Conservation (phyloP, 345 rosid species). For the Abelmoschus esculentus region DNA sequence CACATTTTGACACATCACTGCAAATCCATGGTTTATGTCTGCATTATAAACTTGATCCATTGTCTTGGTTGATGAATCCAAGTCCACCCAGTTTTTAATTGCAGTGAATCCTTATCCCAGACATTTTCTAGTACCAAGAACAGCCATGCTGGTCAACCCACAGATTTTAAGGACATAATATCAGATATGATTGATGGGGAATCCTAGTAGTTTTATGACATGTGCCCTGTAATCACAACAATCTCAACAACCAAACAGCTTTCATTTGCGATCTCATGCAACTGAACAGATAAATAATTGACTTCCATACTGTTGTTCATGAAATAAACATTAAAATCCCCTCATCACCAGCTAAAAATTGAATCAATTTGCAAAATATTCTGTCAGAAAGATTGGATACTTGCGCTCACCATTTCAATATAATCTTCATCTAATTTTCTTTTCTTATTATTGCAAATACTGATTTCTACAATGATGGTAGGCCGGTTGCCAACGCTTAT, state of each 20-base stretch:
- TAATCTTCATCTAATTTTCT: not conserved
- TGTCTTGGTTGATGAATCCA: constrained; percentile 9
- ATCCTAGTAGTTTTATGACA: constrained; percentile 12
- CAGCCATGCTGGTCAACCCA: constrained; percentile 8
- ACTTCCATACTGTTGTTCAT: not conserved
- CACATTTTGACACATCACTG: not conserved
- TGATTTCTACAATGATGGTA: not conserved
- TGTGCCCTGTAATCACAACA: constrained; percentile 20
- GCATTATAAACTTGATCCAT: not conserved
- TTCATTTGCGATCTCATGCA: constrained; percentile 16
- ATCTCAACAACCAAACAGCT: constrained; percentile 23
- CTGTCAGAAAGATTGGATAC: not conserved
- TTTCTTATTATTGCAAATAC: not conserved
- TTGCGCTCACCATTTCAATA: not conserved
- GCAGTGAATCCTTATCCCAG: not conserved
- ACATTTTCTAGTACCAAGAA: not conserved
- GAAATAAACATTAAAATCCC: not conserved
- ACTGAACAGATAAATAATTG: not conserved
- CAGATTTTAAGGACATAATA: not conserved
- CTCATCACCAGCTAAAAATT: not conserved
- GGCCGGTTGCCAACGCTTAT: not conserved
- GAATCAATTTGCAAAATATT: not conserved
- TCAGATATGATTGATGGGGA: not conserved
- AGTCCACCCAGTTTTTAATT: too few species aligned
- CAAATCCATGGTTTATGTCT: not conserved